These are phyloP conservation scores for Ophiostoma montium DNA, from an alignment of 2,329 filamentous ascomycete species.

Conservation along the genomic window DNA sequence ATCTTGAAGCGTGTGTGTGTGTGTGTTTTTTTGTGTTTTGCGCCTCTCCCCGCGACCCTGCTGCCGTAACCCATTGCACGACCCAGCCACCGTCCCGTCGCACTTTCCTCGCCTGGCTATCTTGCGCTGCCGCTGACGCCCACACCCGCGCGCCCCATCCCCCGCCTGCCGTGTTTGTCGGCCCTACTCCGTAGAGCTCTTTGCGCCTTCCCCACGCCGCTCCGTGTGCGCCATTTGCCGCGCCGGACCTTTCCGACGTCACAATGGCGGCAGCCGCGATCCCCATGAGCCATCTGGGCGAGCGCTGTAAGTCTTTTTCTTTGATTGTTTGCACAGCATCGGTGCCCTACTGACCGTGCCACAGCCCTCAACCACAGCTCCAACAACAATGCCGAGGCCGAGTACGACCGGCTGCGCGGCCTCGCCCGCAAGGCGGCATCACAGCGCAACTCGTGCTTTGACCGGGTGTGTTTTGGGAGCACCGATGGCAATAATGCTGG, in stretches of 20 bases:
- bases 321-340: no score
- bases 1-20: neutral
- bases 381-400: slow-evolving; percentile 55
- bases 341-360: slow-evolving; percentile 7
- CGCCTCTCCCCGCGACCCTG: neutral
- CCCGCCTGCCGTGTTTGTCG: no score
- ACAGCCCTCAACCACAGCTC: slow-evolving; percentile 68
- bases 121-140: no score
- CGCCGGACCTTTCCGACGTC: neutral
- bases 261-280: slow-evolving; percentile 15
- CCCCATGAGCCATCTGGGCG: slow-evolving; percentile 30
- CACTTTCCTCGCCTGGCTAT: neutral
- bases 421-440: slow-evolving; percentile 67
- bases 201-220: neutral
- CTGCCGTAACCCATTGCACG: neutral
- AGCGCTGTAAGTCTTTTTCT: slow-evolving; percentile 25
- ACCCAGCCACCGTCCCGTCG: neutral
- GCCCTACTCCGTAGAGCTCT: no score
- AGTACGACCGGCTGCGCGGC: slow-evolving; percentile 84
- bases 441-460: slow-evolving; percentile 66
- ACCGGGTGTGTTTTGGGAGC: slow-evolving; percentile 40
- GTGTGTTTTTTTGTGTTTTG: neutral
- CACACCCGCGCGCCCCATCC: no score
- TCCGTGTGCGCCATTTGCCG: neutral
- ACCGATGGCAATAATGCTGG: no score